Base-by-base conservation (phyloP, 495 filamentous ascomycete species). In the Letharia lupina region DNA sequence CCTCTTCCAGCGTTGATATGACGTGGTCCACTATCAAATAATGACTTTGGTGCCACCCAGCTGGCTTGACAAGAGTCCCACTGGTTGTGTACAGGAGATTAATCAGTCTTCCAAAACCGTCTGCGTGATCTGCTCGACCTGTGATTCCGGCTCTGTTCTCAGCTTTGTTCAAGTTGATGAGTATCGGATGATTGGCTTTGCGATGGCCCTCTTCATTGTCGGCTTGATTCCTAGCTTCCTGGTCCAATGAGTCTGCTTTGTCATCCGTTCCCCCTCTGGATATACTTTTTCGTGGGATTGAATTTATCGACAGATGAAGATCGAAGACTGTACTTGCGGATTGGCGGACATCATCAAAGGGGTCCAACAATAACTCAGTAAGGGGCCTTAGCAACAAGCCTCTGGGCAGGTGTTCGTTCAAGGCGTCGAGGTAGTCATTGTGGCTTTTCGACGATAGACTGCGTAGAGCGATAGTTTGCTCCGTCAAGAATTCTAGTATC, bases 321-420 rank as follows among this genome's bases (percentile, higher is more conserved):
- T 61, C 23, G 6, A 50, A 28, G 35, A 66, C 45, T 20, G 33
- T 76, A 0, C 85, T 74, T 10, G 94, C 83, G 2, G 78, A 77
- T 48, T 83, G 83, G 66, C 94, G 82, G 15, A 98, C 89, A 77
- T 98, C 94, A 67, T 98, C 94, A 70, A 93, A 98, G 0, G 93
- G 90, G 71, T 98, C 88, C 57, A 94, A 76, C 2, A 96, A 70
- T 13, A 94, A 83, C 73, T 97, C 91, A 7, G 91, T 70, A 11
- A 96, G 76, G 28, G 87, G 69, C 42, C 82, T 71, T 20, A 81
- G 68, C 57, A 85, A 69, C 23, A 48, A 18, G 39, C 42, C 44
- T 28, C 15, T 28, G 57, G 62, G 58, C 23, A 57, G 33, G 31
- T 60, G 12, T 48, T 65, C 50, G 23, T 61, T 42, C 47, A 64